Evolutionary conservation across 148 eudicot genomes (phyloP).

Genomic region (Rhododendron molle): DNA sequence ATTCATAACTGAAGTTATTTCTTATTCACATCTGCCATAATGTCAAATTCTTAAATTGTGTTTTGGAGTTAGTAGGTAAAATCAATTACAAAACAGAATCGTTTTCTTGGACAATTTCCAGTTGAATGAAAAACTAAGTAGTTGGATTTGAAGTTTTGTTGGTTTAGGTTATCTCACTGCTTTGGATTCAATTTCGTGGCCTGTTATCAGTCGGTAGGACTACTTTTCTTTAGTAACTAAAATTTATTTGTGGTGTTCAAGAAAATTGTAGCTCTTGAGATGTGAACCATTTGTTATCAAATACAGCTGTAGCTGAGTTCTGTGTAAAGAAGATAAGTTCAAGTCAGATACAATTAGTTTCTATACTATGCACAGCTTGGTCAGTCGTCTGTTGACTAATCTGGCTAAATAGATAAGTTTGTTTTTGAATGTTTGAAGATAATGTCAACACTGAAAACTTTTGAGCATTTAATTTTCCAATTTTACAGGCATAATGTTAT

Average conservation of each 20-base stretch:
- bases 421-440: constrained; percentile 1
- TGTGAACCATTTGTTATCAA: neutral
- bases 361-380: neutral
- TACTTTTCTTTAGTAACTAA: neutral
- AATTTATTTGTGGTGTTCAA: neutral
- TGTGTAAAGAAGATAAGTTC: neutral
- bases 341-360: neutral
- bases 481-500: neutral
- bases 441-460: neutral
- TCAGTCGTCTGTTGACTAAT: neutral
- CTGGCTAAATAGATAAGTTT: neutral
- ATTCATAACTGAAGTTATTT: neutral
- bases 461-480: neutral
- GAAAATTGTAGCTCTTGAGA: neutral
- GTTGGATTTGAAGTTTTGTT: neutral
- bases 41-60: neutral
- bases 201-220: neutral
- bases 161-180: neutral
- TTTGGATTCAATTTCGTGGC: neutral
- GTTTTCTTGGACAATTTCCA: neutral
- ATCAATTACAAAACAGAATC: neutral
- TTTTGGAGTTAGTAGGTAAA: neutral
- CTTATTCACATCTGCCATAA: neutral
- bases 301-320: neutral
- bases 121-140: neutral